Evolutionary conservation across 768 basidiomycete species (phyloP).

Genomic region (Auricularia sp.): DNA sequence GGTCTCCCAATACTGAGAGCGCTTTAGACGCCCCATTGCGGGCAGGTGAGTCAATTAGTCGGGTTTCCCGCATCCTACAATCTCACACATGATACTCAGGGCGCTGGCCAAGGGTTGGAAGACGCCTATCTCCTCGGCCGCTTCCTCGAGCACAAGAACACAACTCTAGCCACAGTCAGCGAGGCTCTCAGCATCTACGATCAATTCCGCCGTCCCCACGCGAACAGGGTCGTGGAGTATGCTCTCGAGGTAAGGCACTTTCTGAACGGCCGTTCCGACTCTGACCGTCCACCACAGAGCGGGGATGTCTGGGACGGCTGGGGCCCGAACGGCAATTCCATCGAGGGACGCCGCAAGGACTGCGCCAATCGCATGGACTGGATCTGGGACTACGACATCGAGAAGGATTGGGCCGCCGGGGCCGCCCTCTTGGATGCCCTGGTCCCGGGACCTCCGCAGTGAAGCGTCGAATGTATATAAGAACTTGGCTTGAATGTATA

Average conservation of each 20-base stretch:
- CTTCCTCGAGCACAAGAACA: slow-evolving; percentile 12
- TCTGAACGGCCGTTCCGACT: neutral
- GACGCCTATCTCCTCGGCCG: slow-evolving; percentile 18
- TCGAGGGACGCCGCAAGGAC: too few relatives aligned
- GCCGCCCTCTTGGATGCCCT: too few relatives aligned
- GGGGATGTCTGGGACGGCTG: neutral
- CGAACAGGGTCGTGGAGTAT: slow-evolving; percentile 4
- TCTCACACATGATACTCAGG: neutral
- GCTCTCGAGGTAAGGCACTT: neutral
- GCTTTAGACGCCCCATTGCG: neutral
- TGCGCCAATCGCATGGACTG: too few relatives aligned
- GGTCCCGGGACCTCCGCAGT: too few relatives aligned
- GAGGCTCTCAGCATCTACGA: slow-evolving; percentile 15
- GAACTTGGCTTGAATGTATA: too few relatives aligned
- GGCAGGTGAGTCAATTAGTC: neutral
- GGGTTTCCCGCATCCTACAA: neutral
- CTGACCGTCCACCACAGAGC: neutral
- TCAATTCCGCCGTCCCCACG: slow-evolving; percentile 13
- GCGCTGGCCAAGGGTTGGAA: slow-evolving; percentile 3
- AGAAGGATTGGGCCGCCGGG: too few relatives aligned
- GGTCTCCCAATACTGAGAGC: neutral
- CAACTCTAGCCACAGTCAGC: slow-evolving; percentile 7
- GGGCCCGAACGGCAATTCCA: neutral
- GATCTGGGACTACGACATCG: too few relatives aligned
- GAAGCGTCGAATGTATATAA: too few relatives aligned